These are phyloP conservation scores for Monosporozyma siamensis DNA, from an alignment of 805 yeast genomes.

Conservation along the genomic window DNA sequence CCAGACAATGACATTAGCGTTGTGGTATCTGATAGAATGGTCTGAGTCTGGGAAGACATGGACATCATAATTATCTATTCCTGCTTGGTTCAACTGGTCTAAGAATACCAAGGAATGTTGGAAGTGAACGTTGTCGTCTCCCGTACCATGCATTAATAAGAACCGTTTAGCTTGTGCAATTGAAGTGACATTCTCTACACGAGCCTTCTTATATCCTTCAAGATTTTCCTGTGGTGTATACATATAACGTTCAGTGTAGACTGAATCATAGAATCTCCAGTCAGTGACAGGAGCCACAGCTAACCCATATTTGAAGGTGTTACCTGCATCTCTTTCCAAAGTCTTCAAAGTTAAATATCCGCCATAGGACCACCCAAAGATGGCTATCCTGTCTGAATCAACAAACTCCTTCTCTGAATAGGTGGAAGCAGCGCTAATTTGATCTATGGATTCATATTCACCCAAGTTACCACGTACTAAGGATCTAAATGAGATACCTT, in stretches of 20 bases:
- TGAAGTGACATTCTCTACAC: constrained; percentile 47
- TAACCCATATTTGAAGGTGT: constrained; percentile 76
- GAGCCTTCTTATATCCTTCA: constrained; percentile 49
- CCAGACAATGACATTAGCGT: constrained; percentile 60
- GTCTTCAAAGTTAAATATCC: constrained; percentile 89
- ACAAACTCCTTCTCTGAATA: constrained; percentile 61
- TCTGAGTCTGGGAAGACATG: constrained; percentile 77
- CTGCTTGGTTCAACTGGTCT: constrained; percentile 62
- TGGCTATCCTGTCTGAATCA: constrained; percentile 58
- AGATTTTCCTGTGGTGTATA: constrained; percentile 64
- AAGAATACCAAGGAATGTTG: constrained; percentile 76
- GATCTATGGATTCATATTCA: constrained; percentile 73
- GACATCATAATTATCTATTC: constrained; percentile 74
- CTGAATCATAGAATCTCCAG: constrained; percentile 85
- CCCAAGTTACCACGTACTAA: constrained; percentile 79
- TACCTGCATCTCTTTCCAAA: constrained; percentile 68
- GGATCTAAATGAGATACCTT: constrained; percentile 69
- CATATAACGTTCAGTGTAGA: constrained; percentile 94
- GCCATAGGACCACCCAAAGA: constrained; percentile 99
- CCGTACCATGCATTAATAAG: constrained; percentile 89
- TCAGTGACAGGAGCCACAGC: constrained; percentile 97
- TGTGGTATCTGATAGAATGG: constrained; percentile 63
- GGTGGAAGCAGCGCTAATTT: constrained; percentile 69
- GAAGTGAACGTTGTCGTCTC: constrained; percentile 95
- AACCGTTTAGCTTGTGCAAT: constrained; percentile 57